Base-by-base conservation (phyloP, 108 stramenopile genomes). In the Stephanodiscus triporus region DNA sequence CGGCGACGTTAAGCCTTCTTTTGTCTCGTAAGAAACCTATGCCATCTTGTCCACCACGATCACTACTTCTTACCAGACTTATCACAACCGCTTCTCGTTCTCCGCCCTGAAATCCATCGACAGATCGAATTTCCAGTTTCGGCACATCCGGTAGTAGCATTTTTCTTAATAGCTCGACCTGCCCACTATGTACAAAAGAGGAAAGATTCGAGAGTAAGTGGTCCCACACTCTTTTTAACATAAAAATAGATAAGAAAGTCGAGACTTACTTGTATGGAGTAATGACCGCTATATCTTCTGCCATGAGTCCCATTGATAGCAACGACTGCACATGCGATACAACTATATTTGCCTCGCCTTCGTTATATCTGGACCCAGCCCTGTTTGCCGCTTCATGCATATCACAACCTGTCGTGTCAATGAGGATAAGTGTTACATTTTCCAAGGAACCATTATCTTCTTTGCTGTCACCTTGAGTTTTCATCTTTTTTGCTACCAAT, bases 91-190 rank as follows among this genome's bases (percentile, higher is more conserved):
- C 97, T 51, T 99, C 99, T 16, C 95, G 85, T 77, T 99, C 98
- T 11, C 98, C 98, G 13, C 98, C 99, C 72, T 99, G 99, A 63
- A 98, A 99, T 11, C 98, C 98, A 81, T 99, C 99, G 10, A 99
- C 98, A 36, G 95, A 91, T 22, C 95, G 85, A 29, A 98, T 94
- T 51, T 98, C 97, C 58, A 99, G 61, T 14, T 70, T 78, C 16
- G 89, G 88, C 38, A 79, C 75, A 20, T 85, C 85, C 20, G 82
- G 85, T 23, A 87, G 74, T 7, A 96, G 82, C 43, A 83, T 47
- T 48, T 63, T 82, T 22, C 92, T 75, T 27, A 97, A 72, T 7
- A 93, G 68, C 65, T 92, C 90, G 6, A 98, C 97, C 77, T 99
- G 99, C 20, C 96, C 99, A 83, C 99, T 99, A 34, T 34, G 36